These are phyloP conservation scores for Chaetoceros muelleri DNA, from an alignment of 108 stramenopile genomes.

Conservation along the genomic window DNA sequence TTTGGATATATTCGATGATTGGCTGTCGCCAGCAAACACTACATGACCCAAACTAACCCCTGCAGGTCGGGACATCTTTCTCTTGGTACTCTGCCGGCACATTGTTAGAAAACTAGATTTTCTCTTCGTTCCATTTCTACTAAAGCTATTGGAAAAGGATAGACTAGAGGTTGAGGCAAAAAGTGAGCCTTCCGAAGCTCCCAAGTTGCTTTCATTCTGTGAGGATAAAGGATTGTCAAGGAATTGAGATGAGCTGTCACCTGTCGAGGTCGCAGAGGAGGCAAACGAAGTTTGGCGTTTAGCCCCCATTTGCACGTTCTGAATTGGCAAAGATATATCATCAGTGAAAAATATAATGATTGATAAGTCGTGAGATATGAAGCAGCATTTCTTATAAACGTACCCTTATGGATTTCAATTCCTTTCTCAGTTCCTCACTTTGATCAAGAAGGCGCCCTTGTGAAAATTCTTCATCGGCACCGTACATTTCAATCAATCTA, in stretches of 20 bases:
- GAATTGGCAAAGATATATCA: no score
- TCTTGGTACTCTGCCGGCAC: conserved; percentile 8
- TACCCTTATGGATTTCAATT: conserved; percentile 49
- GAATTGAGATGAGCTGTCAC: neutral
- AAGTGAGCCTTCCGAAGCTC: neutral
- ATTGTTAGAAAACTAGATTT: conserved; percentile 53
- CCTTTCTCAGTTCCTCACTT: conserved; percentile 55
- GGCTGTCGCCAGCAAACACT: conserved; percentile 36
- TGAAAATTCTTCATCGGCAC: conserved; percentile 85
- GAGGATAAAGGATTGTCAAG: neutral
- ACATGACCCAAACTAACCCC: conserved; percentile 61
- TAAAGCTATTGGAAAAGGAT: neutral
- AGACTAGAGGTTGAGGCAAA: neutral
- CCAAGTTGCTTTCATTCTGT: neutral
- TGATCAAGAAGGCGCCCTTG: conserved; percentile 75
- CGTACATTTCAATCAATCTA: conserved; percentile 71
- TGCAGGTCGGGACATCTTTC: conserved; percentile 26
- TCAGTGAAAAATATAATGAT: no score
- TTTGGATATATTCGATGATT: conserved; percentile 16
- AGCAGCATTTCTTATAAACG: no score
- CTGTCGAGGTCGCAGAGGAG: neutral
- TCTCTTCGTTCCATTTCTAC: conserved; percentile 14
- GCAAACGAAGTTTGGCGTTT: neutral
- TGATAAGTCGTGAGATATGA: no score
- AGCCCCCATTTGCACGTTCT: neutral